These are phyloP conservation scores for Phytophthora pinifolia DNA, from an alignment of 352 stramenopile species.

Conservation along the genomic window DNA sequence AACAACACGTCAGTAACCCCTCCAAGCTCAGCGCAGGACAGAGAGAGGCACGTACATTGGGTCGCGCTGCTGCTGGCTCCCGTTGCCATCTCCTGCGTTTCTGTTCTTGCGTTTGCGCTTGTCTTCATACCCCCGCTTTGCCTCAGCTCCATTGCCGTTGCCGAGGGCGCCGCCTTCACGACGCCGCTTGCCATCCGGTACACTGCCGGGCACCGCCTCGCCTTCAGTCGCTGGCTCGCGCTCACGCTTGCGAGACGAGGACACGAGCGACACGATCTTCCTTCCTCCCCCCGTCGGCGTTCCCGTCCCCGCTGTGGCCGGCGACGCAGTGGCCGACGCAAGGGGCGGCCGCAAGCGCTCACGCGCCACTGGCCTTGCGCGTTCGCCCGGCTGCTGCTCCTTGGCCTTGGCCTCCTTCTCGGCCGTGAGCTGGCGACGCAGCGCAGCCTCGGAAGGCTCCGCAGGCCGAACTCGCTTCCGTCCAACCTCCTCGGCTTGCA, in stretches of 20 bases:
- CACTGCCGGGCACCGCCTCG: constrained; percentile 7
- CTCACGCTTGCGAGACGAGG: constrained; percentile 69
- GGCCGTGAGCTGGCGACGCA: constrained; percentile 73
- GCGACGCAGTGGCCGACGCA: constrained; percentile 11
- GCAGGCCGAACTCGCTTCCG: constrained; percentile 53
- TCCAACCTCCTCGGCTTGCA: constrained; percentile 26
- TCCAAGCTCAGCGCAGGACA: background rate
- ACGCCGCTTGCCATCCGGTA: constrained; percentile 46
- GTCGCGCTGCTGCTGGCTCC: constrained; percentile 44
- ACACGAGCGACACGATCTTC: constrained; percentile 83
- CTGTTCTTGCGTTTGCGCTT: constrained; percentile 60
- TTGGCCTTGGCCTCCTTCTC: constrained; percentile 59
- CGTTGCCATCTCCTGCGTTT: constrained; percentile 25
- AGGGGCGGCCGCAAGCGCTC: constrained; percentile 33
- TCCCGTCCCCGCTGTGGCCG: constrained; percentile 9
- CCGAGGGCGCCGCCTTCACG: too few species aligned
- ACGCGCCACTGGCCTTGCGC: constrained; percentile 18
- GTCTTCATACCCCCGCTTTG: constrained; percentile 41
- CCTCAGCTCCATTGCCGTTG: too few species aligned
- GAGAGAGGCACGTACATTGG: constrained; percentile 45
- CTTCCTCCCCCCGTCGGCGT: constrained; percentile 29
- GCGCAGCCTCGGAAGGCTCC: constrained; percentile 61
- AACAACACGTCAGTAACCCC: constrained; percentile 4
- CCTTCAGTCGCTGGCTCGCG: constrained; percentile 35
- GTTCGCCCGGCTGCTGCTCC: constrained; percentile 29